Conservation (phyloP, 331 rosid genomes). For the Cucumis variabilis region DNA sequence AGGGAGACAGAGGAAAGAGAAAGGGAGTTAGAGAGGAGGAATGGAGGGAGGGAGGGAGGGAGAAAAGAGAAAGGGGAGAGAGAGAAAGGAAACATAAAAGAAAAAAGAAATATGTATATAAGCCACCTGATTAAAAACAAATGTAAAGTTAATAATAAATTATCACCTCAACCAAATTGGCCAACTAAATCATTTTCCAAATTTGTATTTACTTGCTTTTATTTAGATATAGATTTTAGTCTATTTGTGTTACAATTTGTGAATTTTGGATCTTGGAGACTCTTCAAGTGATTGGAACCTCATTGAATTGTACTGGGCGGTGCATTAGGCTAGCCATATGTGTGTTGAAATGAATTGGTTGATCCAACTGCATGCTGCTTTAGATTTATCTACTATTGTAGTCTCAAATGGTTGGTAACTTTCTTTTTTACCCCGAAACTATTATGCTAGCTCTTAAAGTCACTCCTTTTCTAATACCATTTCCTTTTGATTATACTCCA, state of each 20-base stretch:
- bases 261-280: conserved; percentile 21
- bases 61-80: no score
- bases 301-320: background rate
- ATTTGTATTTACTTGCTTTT: background rate
- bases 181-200: no score
- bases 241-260: no score
- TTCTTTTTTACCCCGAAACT: background rate
- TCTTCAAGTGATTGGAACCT: conserved; percentile 7
- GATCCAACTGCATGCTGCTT: conserved; percentile 5
- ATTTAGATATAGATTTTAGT: background rate
- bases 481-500: background rate
- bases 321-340: background rate
- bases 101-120: no score
- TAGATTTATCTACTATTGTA: background rate
- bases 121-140: no score
- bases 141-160: no score
- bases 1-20: no score
- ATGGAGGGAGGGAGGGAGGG: no score
- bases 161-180: no score
- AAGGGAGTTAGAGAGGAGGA: no score
- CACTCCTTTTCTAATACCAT: background rate
- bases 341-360: conserved; percentile 21
- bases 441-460: no score
- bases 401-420: background rate
- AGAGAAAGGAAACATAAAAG: no score